Percentiles rank a stretch among this genome's conserved stretches.
phyloP scores from a whole-genome alignment of 2,329 filamentous ascomycete genomes.

The Sporothrix schenckii region DNA sequence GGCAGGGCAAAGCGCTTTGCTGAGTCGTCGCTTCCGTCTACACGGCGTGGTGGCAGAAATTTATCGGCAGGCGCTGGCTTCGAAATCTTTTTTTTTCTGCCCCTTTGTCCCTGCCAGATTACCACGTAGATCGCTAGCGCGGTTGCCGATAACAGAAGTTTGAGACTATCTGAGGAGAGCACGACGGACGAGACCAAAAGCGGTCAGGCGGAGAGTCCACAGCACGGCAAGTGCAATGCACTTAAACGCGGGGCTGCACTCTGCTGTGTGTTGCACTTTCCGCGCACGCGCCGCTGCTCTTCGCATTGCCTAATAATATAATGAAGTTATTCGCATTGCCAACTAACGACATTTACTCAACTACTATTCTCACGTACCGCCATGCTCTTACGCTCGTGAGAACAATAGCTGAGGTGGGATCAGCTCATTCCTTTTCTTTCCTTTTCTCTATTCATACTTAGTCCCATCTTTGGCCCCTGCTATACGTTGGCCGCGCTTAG shows the following conservation, averaged over 20 bases:
- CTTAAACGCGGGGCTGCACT: slow-evolving; percentile 11
- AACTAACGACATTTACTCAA: neutral
- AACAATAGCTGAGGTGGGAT: neutral
- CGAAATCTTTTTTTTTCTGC: slow-evolving; percentile 27
- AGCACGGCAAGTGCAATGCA: neutral
- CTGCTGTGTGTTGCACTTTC: too few relatives aligned
- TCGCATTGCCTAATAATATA: neutral
- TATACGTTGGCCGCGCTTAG: neutral
- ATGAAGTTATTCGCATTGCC: neutral
- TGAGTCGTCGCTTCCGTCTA: slow-evolving; percentile 24
- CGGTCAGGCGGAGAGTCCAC: slow-evolving; percentile 22
- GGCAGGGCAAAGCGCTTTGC: neutral
- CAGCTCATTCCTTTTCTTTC: neutral
- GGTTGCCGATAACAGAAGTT: slow-evolving; percentile 1
- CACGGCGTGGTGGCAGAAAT: slow-evolving; percentile 29
- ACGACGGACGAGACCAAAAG: slow-evolving; percentile 13
- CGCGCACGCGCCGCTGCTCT: slow-evolving; percentile 9
- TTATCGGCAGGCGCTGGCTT: slow-evolving; percentile 14
- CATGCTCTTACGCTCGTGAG: neutral
- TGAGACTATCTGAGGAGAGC: neutral
- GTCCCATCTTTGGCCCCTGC: neutral
- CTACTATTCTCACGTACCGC: neutral
- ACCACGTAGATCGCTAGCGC: slow-evolving; percentile 18
- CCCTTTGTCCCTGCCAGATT: slow-evolving; percentile 16
- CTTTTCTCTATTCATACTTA: neutral